phyloP scores from a whole-genome alignment of 345 rosid genomes.

The Isatis tinctoria region DNA sequence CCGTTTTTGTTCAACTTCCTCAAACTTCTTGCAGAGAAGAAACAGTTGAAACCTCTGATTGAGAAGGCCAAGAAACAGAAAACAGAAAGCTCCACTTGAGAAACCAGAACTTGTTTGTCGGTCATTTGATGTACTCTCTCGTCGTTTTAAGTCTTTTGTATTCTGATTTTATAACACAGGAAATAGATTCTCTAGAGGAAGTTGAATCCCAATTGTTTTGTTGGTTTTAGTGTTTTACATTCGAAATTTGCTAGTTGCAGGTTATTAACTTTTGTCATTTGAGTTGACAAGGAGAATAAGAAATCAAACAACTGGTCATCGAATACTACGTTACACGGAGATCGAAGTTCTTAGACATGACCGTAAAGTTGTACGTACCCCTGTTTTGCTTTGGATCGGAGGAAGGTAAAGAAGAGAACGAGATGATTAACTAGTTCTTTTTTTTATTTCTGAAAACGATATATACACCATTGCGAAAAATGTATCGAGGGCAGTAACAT shows the following conservation, averaged over 20 bases:
- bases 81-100: slow-evolving; percentile 50
- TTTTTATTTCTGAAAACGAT: too few relatives aligned
- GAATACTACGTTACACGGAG: neutral
- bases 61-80: slow-evolving; percentile 99
- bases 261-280: neutral
- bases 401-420: too few relatives aligned
- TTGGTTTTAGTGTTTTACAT: neutral
- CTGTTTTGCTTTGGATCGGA: too few relatives aligned
- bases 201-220: neutral
- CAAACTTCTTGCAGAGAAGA: slow-evolving; percentile 97
- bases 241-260: neutral
- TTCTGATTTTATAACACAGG: slow-evolving; percentile 9
- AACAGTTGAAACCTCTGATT: slow-evolving; percentile 94
- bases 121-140: neutral
- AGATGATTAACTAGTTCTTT: too few relatives aligned
- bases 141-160: neutral
- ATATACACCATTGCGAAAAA: too few relatives aligned
- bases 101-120: neutral
- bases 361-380: too few relatives aligned
- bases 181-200: slow-evolving; percentile 23
- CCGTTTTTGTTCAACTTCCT: slow-evolving; percentile 95
- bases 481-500: too few relatives aligned
- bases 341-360: neutral
- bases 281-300: neutral
- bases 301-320: neutral